phyloP scores from a whole-genome alignment of 2,329 filamentous ascomycete species.

The Colletotrichum lupini region DNA sequence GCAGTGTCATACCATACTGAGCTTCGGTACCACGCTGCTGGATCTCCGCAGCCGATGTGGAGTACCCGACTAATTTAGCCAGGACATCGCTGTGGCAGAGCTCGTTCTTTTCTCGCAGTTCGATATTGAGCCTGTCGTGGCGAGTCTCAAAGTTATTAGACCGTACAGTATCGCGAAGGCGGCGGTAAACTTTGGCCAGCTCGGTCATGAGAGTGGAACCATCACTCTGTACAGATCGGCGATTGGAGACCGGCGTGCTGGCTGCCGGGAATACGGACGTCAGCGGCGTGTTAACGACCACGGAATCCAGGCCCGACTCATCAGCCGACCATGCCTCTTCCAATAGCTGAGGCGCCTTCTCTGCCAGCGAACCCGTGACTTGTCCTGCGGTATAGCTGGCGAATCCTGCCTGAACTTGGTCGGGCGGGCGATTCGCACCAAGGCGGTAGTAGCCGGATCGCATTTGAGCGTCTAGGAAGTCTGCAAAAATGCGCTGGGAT shows the following conservation, averaged over 20 bases:
- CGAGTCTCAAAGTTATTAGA: slow-evolving; percentile 63
- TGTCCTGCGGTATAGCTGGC: slow-evolving; percentile 50
- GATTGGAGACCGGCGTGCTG: slow-evolving; percentile 48
- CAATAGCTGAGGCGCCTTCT: slow-evolving; percentile 47
- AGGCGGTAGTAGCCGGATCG: slow-evolving; percentile 54
- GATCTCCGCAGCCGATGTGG: slow-evolving; percentile 90
- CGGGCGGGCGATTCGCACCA: slow-evolving; percentile 46
- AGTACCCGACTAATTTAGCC: slow-evolving; percentile 78
- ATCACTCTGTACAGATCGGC: slow-evolving; percentile 47
- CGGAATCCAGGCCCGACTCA: slow-evolving; percentile 46
- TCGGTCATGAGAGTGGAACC: slow-evolving; percentile 58
- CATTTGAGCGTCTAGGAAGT: slow-evolving; percentile 75
- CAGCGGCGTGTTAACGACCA: slow-evolving; percentile 52
- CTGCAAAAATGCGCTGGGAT: slow-evolving; percentile 68
- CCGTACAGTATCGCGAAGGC: slow-evolving; percentile 68
- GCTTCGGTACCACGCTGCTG: slow-evolving; percentile 87
- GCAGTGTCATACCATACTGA: slow-evolving; percentile 76
- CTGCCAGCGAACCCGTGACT: slow-evolving; percentile 53
- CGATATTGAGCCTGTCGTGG: slow-evolving; percentile 46
- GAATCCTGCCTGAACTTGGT: slow-evolving; percentile 49
- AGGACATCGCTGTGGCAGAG: slow-evolving; percentile 69
- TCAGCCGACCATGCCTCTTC: slow-evolving; percentile 55
- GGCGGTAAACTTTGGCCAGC: slow-evolving; percentile 69
- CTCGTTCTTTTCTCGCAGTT: slow-evolving; percentile 51
- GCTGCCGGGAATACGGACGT: slow-evolving; percentile 55